Conservation (phyloP, 2,329 filamentous ascomycete species). For the Thielaviopsis euricoi region DNA sequence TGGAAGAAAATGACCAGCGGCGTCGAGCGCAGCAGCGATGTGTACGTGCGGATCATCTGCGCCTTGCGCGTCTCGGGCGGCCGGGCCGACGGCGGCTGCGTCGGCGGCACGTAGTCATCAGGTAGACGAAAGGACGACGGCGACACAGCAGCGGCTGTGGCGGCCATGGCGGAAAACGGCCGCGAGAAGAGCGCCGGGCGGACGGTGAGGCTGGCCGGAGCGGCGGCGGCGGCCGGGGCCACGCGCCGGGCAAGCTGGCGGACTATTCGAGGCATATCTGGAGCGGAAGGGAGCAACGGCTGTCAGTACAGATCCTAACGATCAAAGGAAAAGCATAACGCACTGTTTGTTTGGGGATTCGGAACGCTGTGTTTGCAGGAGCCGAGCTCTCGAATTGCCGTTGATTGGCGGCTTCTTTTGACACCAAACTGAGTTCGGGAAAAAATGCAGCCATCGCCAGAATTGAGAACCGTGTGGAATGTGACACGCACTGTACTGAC, state of each 20-base stretch:
- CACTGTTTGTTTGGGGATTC: too few species aligned
- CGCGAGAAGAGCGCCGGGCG: neutral
- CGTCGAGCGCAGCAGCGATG: constrained; percentile 70
- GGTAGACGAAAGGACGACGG: constrained; percentile 21
- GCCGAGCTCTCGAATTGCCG: too few species aligned
- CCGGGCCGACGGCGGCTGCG: constrained; percentile 77
- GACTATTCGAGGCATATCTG: constrained; percentile 10
- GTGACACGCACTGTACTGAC: neutral
- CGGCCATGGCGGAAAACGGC: neutral
- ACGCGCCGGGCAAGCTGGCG: constrained; percentile 7
- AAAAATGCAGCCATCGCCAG: neutral
- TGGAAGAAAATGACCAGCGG: constrained; percentile 75
- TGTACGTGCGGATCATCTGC: constrained; percentile 73
- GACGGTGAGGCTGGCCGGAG: neutral
- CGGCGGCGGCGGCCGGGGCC: neutral
- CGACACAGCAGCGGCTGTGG: constrained; percentile 16
- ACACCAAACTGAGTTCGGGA: neutral
- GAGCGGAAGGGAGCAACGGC: too few species aligned
- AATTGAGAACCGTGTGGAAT: neutral
- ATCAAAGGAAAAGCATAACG: too few species aligned
- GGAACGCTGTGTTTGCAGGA: too few species aligned
- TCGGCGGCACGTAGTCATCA: constrained; percentile 39
- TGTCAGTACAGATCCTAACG: neutral
- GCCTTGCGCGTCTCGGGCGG: constrained; percentile 77
- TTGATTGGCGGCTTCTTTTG: neutral